A percentile compares a stretch with the other conserved stretches of the same genome.
These are phyloP conservation scores for Aspergillus vadensis DNA, from an alignment of 2,329 filamentous ascomycete genomes.

Conservation along the genomic window DNA sequence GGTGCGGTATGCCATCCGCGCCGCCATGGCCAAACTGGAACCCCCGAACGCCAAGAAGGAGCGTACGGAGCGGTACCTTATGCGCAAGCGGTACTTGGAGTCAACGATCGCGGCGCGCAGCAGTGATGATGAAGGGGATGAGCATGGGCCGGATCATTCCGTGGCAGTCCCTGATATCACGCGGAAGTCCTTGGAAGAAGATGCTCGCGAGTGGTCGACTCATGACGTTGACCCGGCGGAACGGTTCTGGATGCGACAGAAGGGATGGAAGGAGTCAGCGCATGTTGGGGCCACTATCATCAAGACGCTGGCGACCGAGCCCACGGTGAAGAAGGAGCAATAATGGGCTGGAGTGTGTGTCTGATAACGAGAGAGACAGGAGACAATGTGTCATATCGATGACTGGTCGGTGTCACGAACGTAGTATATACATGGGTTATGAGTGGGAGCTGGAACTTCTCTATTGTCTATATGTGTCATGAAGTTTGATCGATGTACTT, in stretches of 20 bases:
- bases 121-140: constrained; percentile 27
- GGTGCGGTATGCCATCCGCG: constrained; percentile 70
- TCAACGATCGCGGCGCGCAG: constrained; percentile 27
- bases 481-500: not conserved
- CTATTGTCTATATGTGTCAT: not conserved
- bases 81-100: constrained; percentile 77
- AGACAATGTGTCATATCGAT: not conserved
- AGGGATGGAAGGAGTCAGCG: constrained; percentile 46
- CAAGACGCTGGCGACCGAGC: constrained; percentile 30
- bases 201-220: constrained; percentile 40
- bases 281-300: constrained; percentile 46
- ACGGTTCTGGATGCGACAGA: constrained; percentile 49
- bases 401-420: not conserved
- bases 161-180: constrained; percentile 34
- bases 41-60: constrained; percentile 85
- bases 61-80: constrained; percentile 74
- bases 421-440: not conserved
- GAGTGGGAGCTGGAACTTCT: not conserved
- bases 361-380: not conserved
- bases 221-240: constrained; percentile 37
- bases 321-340: constrained; percentile 39
- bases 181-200: constrained; percentile 44
- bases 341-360: constrained; percentile 12
- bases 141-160: constrained; percentile 16
- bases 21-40: constrained; percentile 76